These are phyloP conservation scores for Sextonia rubra DNA, from an alignment of 164 flowering plant species.

Conservation along the genomic window DNA sequence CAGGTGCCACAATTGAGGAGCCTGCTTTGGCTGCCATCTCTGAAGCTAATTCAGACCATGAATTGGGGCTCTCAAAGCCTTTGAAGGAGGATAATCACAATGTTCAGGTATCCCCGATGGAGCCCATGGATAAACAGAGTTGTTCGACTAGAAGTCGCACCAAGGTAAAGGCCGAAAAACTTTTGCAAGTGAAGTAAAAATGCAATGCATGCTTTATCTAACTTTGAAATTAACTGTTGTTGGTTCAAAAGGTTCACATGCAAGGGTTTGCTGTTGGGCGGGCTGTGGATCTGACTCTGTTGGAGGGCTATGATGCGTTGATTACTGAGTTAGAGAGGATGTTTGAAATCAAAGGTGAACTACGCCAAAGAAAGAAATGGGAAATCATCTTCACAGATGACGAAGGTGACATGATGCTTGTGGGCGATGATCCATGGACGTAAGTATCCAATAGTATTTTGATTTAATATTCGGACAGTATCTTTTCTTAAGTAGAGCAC, in stretches of 20 bases:
- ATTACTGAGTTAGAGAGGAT: constrained; percentile 67
- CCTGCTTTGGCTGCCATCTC: constrained; percentile 23
- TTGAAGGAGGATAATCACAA: constrained; percentile 41
- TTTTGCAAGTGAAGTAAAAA: neutral
- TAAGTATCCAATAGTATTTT: constrained; percentile 10
- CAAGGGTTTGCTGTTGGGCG: constrained; percentile 89
- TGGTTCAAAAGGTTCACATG: constrained; percentile 70
- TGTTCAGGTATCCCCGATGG: constrained; percentile 35
- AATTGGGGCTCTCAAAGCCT: constrained; percentile 44
- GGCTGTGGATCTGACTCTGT: constrained; percentile 69
- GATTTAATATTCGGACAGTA: too few species aligned
- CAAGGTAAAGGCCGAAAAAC: constrained; percentile 44
- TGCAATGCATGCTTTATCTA: neutral
- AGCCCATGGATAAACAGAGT: constrained; percentile 44
- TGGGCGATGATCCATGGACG: constrained; percentile 94
- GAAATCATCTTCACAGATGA: constrained; percentile 83
- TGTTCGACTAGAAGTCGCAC: constrained; percentile 66
- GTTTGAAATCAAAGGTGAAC: constrained; percentile 82
- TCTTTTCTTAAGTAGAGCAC: neutral
- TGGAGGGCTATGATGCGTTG: constrained; percentile 70
- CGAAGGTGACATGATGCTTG: constrained; percentile 94
- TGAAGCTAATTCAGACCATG: constrained; percentile 49
- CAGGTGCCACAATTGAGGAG: constrained; percentile 31
- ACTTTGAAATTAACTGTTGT: neutral
- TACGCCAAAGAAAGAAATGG: constrained; percentile 61